Base-by-base conservation (phyloP, 169 alveolate species). In the Plasmodium gaboni region DNA sequence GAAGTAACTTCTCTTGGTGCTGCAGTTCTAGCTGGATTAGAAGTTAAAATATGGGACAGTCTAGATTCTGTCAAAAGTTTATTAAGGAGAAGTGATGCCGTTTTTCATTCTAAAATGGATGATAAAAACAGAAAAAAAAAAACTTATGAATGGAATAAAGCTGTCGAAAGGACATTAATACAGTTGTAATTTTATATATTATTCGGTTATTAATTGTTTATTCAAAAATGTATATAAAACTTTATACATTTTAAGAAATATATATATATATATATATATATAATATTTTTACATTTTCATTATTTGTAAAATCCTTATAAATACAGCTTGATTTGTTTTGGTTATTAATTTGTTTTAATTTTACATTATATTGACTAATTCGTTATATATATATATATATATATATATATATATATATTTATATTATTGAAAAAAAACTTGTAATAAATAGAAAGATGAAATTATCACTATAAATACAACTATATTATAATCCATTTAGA, bases 1-100 rank as follows among this genome's bases (percentile, higher is more conserved):
- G 98, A 97, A 74, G 93, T 96, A 12, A 97, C 98, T 13, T 95
- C 97, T 15, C 73, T 94, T 24, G 98, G 98, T 13, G 98, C 98
- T 6, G 98, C 98, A 17, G 92, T 95, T 24, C 88, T 96, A 32
- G 98, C 98, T 28, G 98, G 98, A 3, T 15, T 97, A 5, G 95
- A 93, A 32, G 93, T 74, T 1, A 94, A 93, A 46, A 71, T 94
- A 44, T 96, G 97, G 98, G 60, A 88, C 9, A 48, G 76, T 74
- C 17, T 94, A 51, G 94, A 92, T 13, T 89, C 89, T 32, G 95
- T 93, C 6, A 85, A 92, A 65, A 69, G 89, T 26, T 50, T 94
- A 24, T 86, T 88, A 19, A 26, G 92, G 24, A 65, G 70, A 8
- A 73, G 92, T 61, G 89, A 74, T 5, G 67, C 15, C 12, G 83